phyloP scores from a whole-genome alignment of 2,329 filamentous ascomycete species.

The Ceratocystis ficicola region DNA sequence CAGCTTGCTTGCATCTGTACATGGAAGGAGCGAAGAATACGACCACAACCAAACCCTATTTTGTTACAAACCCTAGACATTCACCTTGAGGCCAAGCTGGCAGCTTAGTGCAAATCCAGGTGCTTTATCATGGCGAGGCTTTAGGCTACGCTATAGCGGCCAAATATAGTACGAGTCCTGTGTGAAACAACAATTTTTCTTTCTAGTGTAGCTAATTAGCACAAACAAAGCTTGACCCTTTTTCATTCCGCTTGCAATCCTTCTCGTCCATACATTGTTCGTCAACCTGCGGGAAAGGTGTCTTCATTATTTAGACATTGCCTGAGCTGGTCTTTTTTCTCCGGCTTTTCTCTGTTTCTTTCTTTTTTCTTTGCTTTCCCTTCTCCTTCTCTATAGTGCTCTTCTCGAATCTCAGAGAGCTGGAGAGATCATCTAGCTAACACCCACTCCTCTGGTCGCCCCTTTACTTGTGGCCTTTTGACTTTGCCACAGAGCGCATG shows the following conservation, averaged over 20 bases:
- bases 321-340: background rate
- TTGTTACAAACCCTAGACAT: background rate
- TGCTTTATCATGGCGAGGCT: too few relatives aligned
- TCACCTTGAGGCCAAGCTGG: too few relatives aligned
- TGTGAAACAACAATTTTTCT: conserved; percentile 10
- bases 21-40: too few relatives aligned
- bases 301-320: conserved; percentile 26
- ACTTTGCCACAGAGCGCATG: background rate
- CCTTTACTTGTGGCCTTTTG: background rate
- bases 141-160: too few relatives aligned
- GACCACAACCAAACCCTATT: background rate
- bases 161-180: background rate
- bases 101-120: too few relatives aligned
- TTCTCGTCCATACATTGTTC: background rate
- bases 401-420: conserved; percentile 26
- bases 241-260: background rate
- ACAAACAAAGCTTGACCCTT: background rate
- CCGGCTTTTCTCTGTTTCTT: background rate
- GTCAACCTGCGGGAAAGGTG: conserved; percentile 29
- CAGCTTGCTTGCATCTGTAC: too few relatives aligned
- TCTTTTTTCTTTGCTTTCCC: background rate
- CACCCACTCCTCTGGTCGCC: background rate
- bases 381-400: background rate
- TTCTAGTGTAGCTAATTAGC: background rate
- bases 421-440: background rate